phyloP scores from a whole-genome alignment of 106 monocot species.

The Apostasia ramifera region DNA sequence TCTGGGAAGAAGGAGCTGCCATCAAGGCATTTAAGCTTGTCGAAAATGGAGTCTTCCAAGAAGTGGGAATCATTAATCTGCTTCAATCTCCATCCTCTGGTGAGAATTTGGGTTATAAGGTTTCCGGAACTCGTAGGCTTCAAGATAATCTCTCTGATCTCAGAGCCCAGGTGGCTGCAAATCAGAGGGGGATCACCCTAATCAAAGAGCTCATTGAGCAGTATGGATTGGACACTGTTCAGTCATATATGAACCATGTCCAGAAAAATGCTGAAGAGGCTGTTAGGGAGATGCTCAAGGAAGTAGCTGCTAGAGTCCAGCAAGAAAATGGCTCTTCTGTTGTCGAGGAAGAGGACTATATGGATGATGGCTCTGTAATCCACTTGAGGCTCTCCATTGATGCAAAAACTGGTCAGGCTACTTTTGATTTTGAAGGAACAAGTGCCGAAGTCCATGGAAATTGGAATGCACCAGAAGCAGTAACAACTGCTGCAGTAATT shows the following conservation, averaged over 20 bases:
- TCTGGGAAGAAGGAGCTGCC: conserved; percentile 93
- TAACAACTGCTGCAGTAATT: conserved; percentile 85
- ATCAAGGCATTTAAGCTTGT: conserved; percentile 95
- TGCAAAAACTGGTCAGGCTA: conserved; percentile 59
- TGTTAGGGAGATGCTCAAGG: conserved; percentile 86
- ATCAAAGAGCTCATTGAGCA: conserved; percentile 90
- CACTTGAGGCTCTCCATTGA: conserved; percentile 73
- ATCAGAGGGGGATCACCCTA: conserved; percentile 83
- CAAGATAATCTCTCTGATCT: conserved; percentile 94
- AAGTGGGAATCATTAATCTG: conserved; percentile 57
- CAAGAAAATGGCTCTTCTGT: conserved; percentile 28
- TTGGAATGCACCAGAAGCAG: conserved; percentile 93
- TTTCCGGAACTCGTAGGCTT: conserved; percentile 80
- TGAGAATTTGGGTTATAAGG: conserved; percentile 19
- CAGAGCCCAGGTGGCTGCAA: conserved; percentile 86
- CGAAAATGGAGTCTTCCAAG: conserved; percentile 70
- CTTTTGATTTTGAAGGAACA: conserved; percentile 75
- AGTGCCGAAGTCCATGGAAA: conserved; percentile 92
- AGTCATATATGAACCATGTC: conserved; percentile 79
- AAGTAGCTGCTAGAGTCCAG: conserved; percentile 42
- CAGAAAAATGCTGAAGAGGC: conserved; percentile 92
- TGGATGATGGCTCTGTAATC: conserved; percentile 91
- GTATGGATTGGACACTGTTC: conserved; percentile 64
- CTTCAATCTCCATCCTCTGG: conserved; percentile 42
- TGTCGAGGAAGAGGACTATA: conserved; percentile 81